Conservation (phyloP, 2,329 filamentous ascomycete genomes). For the Lachnellula hyalina region DNA sequence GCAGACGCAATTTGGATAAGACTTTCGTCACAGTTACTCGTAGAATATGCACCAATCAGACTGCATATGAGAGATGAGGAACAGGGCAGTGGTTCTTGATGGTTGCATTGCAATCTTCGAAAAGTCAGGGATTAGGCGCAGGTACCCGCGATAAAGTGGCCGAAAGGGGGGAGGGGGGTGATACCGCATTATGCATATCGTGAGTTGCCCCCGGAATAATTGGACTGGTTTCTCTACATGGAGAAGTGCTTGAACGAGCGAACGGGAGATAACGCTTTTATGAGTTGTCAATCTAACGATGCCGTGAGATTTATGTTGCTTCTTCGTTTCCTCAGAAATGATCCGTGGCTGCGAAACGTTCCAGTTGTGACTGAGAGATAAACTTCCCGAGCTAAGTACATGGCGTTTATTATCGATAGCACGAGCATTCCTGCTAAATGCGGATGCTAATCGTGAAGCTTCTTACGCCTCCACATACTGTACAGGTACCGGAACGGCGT, state of each 20-base stretch:
- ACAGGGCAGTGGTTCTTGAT: conserved; percentile 3
- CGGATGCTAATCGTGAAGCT: no score
- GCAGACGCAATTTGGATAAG: not conserved
- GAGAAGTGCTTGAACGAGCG: not conserved
- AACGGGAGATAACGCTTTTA: not conserved
- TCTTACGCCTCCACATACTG: no score
- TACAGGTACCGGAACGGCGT: not conserved
- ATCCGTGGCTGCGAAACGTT: not conserved
- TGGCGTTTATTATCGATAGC: no score
- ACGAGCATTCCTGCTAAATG: no score
- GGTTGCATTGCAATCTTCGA: conserved; percentile 1
- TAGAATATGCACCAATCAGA: not conserved
- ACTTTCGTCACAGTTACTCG: not conserved
- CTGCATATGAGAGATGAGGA: conserved; percentile 3
- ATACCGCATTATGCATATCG: conserved; percentile 1
- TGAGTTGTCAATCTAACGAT: not conserved
- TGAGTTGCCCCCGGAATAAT: not conserved
- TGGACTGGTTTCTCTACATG: not conserved
- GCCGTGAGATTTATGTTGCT: not conserved
- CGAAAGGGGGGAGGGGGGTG: conserved; percentile 7
- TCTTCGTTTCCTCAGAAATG: not conserved
- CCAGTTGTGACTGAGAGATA: not conserved
- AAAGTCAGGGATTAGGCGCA: conserved; percentile 7
- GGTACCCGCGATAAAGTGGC: conserved; percentile 13
- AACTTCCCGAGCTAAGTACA: not conserved